Conservation (phyloP, 441 rosid genomes). For the Gossypium schwendimanii region DNA sequence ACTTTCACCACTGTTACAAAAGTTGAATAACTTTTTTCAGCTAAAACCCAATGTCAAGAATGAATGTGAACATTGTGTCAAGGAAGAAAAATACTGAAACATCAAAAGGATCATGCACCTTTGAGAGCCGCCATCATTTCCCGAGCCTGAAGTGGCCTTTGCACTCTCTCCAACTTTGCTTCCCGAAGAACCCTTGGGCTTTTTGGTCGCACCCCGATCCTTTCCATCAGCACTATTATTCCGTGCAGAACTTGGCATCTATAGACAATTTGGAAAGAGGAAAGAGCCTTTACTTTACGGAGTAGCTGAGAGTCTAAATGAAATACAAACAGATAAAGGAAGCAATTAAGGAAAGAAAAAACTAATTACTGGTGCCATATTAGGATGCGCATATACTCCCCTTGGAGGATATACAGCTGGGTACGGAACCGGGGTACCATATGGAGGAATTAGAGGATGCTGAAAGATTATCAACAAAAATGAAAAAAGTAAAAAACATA, state of each 20-base stretch:
- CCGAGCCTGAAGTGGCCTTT: slow-evolving; percentile 77
- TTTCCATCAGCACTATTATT: slow-evolving; percentile 37
- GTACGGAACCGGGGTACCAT: slow-evolving; percentile 92
- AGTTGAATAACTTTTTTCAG: neutral
- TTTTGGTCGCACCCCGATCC: slow-evolving; percentile 56
- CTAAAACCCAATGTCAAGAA: neutral
- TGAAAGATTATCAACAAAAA: slow-evolving; percentile 26
- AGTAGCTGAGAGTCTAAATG: neutral
- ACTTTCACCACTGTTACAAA: slow-evolving; percentile 62
- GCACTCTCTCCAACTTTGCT: slow-evolving; percentile 52
- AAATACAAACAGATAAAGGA: neutral
- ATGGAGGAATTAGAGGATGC: slow-evolving; percentile 88
- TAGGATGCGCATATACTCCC: slow-evolving; percentile 82
- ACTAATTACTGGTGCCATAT: slow-evolving; percentile 56
- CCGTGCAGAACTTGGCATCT: slow-evolving; percentile 53
- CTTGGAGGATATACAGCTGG: slow-evolving; percentile 87
- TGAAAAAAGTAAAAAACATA: slow-evolving; percentile 10
- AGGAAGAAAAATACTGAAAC: neutral
- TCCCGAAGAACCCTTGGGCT: slow-evolving; percentile 49
- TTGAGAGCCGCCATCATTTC: slow-evolving; percentile 79
- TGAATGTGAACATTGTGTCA: neutral
- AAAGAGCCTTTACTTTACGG: neutral
- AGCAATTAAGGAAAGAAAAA: neutral
- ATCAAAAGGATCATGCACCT: slow-evolving; percentile 39
- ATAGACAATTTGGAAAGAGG: slow-evolving; percentile 9